These are phyloP conservation scores for Verticillium klebahnii DNA, from an alignment of 2,329 filamentous ascomycete genomes.

Conservation along the genomic window DNA sequence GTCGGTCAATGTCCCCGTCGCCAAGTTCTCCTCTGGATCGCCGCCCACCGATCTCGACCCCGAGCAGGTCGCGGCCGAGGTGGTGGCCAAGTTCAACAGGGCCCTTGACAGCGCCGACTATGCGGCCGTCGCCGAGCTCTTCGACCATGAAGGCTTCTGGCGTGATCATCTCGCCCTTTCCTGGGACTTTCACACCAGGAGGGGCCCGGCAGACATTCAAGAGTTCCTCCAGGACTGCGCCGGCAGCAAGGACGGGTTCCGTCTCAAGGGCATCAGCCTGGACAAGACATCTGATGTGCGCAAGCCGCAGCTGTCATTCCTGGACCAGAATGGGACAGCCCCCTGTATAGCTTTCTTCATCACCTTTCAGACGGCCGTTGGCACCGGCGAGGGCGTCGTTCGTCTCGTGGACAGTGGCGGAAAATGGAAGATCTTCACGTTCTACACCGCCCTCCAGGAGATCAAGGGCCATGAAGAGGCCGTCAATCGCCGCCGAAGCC, in stretches of 20 bases:
- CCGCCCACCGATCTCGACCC: conserved; percentile 26
- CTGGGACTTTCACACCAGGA: conserved; percentile 42
- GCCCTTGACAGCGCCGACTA: conserved; percentile 30
- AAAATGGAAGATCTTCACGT: conserved; percentile 50
- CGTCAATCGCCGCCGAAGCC: conserved; percentile 34
- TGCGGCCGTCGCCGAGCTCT: conserved; percentile 27
- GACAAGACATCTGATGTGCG: conserved; percentile 33
- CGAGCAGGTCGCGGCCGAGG: conserved; percentile 27
- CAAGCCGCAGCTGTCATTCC: background rate
- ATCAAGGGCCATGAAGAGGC: conserved; percentile 44
- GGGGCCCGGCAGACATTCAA: background rate
- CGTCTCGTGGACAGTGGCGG: conserved; percentile 35
- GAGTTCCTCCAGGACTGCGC: background rate
- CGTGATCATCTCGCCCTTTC: conserved; percentile 53
- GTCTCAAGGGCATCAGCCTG: conserved; percentile 37
- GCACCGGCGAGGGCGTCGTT: conserved; percentile 51
- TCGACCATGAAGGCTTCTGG: conserved; percentile 46
- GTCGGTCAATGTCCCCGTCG: conserved; percentile 47
- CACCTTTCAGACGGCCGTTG: conserved; percentile 46
- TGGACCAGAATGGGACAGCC: conserved; percentile 41
- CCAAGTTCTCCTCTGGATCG: conserved; percentile 32
- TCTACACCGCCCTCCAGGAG: conserved; percentile 48
- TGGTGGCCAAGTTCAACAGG: conserved; percentile 36
- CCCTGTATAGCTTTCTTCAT: conserved; percentile 54
- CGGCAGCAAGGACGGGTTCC: conserved; percentile 7